phyloP scores from a whole-genome alignment of 495 filamentous ascomycete genomes.

The Hypoxylon intermedium region DNA sequence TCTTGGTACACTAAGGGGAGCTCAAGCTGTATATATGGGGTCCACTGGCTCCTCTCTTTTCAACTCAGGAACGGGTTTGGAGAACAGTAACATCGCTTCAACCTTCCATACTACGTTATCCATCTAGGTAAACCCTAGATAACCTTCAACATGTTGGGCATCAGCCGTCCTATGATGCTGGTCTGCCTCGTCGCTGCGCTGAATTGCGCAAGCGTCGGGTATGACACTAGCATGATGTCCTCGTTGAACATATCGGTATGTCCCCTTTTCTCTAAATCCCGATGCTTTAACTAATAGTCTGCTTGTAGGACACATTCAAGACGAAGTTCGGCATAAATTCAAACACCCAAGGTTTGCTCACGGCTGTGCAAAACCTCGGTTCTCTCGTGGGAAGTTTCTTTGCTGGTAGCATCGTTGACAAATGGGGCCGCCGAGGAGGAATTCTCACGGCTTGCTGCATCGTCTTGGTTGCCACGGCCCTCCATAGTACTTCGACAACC shows the following conservation, averaged over 20 bases:
- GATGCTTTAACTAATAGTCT: not conserved
- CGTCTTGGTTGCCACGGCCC: not conserved
- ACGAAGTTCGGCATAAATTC: slow-evolving; percentile 51
- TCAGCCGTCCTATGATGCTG: not conserved
- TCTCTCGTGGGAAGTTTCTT: slow-evolving; percentile 20
- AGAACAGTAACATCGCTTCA: not conserved
- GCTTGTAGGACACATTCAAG: slow-evolving; percentile 42
- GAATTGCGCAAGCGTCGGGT: slow-evolving; percentile 40
- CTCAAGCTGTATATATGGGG: not conserved
- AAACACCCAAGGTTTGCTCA: slow-evolving; percentile 10
- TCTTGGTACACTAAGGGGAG: not conserved
- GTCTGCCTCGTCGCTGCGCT: slow-evolving; percentile 7
- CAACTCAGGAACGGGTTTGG: not conserved
- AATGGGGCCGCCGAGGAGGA: slow-evolving; percentile 5
- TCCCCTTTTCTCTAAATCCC: not conserved
- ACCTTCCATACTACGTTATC: not conserved
- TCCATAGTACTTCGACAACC: slow-evolving; percentile 3
- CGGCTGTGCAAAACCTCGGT: slow-evolving; percentile 15
- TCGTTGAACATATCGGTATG: slow-evolving; percentile 51
- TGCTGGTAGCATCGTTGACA: slow-evolving; percentile 5
- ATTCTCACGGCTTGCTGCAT: slow-evolving; percentile 2
- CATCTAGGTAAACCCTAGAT: not conserved
- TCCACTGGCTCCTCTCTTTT: not conserved
- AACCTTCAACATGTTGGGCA: slow-evolving; percentile 1
- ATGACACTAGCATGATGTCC: slow-evolving; percentile 55